These are phyloP conservation scores for Gloeopeniophorella convolvens DNA, from an alignment of 768 basidiomycete genomes.

Conservation along the genomic window DNA sequence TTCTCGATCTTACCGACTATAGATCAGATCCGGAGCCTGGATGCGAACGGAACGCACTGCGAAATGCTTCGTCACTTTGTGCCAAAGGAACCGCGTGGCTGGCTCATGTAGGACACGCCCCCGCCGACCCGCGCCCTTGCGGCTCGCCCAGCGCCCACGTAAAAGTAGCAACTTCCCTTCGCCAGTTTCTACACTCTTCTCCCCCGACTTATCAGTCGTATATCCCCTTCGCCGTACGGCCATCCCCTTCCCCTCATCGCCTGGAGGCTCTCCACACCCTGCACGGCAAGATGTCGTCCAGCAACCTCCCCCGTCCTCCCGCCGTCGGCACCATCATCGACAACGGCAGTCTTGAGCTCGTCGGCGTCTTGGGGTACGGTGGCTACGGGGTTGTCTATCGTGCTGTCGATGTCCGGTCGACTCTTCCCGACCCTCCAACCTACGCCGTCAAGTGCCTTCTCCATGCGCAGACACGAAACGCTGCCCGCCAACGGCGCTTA, in stretches of 20 bases:
- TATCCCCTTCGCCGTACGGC: slow-evolving; percentile 18
- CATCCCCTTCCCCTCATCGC: slow-evolving; percentile 10
- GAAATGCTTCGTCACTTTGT: slow-evolving; percentile 1
- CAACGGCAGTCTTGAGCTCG: slow-evolving; percentile 72
- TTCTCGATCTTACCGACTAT: slow-evolving; percentile 1
- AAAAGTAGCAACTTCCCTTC: slow-evolving; percentile 23
- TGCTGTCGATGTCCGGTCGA: slow-evolving; percentile 50
- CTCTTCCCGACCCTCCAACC: slow-evolving; percentile 40
- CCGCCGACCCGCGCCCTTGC: slow-evolving; percentile 25
- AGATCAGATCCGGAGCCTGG: slow-evolving; percentile 20
- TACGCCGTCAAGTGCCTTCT: slow-evolving; percentile 92
- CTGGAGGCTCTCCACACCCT: slow-evolving; percentile 11
- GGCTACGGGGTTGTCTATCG: slow-evolving; percentile 96
- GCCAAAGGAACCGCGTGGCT: slow-evolving; percentile 18
- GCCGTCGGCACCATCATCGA: slow-evolving; percentile 77
- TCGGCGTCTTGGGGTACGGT: slow-evolving; percentile 83
- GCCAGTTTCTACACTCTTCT: slow-evolving; percentile 22
- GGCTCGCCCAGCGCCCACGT: slow-evolving; percentile 28
- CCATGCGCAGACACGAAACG: slow-evolving; percentile 41
- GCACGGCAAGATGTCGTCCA: slow-evolving; percentile 27
- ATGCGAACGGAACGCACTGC: slow-evolving; percentile 11
- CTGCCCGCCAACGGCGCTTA: slow-evolving; percentile 53
- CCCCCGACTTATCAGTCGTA: slow-evolving; percentile 26
- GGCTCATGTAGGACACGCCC: slow-evolving; percentile 34
- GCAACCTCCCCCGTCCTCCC: slow-evolving; percentile 34